phyloP scores from a whole-genome alignment of 192 early-diverging fungal species.

The Umbelopsis ramanniana region DNA sequence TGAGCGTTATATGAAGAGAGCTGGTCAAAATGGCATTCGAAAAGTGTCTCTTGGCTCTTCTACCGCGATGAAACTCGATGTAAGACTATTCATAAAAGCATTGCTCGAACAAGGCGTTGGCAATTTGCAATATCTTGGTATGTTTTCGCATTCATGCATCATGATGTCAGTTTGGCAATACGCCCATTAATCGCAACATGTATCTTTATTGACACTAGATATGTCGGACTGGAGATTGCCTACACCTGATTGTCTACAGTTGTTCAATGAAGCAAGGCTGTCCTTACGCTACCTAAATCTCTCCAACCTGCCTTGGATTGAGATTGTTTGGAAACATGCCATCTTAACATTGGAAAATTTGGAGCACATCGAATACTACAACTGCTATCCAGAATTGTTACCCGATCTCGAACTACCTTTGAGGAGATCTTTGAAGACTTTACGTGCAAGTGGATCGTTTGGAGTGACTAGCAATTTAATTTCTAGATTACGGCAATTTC shows the following conservation, averaged over 20 bases:
- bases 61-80: not conserved
- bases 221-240: not conserved
- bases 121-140: slow-evolving; percentile 4
- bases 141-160: not conserved
- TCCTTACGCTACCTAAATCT: not conserved
- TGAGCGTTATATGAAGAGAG: not conserved
- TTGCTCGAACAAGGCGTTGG: not conserved
- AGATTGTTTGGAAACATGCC: not conserved
- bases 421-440: not conserved
- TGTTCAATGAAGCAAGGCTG: not conserved
- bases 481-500: not conserved
- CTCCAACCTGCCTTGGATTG: not conserved
- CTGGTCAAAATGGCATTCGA: not conserved
- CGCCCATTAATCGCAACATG: not conserved
- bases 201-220: not conserved
- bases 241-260: not conserved
- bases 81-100: not conserved
- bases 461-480: not conserved
- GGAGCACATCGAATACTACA: not conserved
- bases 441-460: not conserved
- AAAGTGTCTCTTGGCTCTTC: not conserved
- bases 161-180: not conserved
- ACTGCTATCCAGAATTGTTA: not conserved
- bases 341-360: not conserved
- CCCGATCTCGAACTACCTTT: not conserved